Base-by-base conservation (phyloP, 2,329 filamentous ascomycete species). In the Colletotrichum sp. region DNA sequence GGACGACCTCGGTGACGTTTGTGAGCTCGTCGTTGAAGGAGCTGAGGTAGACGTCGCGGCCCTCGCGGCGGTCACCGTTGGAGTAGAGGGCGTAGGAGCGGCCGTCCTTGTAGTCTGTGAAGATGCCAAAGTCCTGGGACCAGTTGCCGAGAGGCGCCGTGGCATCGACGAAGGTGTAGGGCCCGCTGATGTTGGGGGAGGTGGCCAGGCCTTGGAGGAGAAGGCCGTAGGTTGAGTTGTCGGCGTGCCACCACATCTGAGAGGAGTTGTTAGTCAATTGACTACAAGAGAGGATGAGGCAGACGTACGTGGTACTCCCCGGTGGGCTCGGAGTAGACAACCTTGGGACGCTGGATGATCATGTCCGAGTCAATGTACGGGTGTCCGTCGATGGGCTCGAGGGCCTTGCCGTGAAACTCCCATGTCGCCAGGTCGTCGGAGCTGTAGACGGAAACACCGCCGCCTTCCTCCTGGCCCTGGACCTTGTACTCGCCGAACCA, bases 401-500 rank as follows among this genome's bases (percentile, higher is more conserved):
- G 82, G 2, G 91, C 91, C 52, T 92, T 81, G 0, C 91, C 91
- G 74, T 92, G 90, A 6, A 78, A 86, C 24, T 88, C 84, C 91
- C 91, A 93, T 0, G 90, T 93, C 3, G 88, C 89, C 3, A 93
- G 83, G 77, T 93, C 90, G 24, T 89, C 86, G 0, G 91, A 93
- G 80, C 90, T 92, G 80, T 92, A 92, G 1, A 92, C 91, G 1
- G 89, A 89, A 0, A 93, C 83, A 21, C 91, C 91, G 0, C 90
- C 91, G 12, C 91, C 91, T 79, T 93, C 91, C 9, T 85, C 86
- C 76, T 91, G 89, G 0, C 87, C 90, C 78, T 92, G 81, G 13
- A 87, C 83, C 82, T 93, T 93, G 83, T 92, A 90, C 80, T 93
- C 91, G 43, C 91, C 91, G 72, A 92, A 93, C 86, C 88, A 89